Evolutionary conservation across 305 asterid species (phyloP).

Genomic region (Fraxinus dipetala): DNA sequence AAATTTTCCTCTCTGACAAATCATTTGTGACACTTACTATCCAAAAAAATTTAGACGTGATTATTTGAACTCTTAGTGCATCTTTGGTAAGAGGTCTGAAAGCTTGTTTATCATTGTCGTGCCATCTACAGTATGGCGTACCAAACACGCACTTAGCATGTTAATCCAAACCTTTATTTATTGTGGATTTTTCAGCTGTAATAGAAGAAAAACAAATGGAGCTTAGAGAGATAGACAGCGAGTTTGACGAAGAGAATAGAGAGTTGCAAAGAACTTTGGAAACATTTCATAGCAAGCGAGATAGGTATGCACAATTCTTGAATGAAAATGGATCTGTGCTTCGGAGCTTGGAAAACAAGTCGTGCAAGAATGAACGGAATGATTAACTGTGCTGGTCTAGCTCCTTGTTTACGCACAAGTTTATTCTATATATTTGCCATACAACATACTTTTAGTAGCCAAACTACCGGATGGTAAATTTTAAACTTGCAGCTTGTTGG

Average conservation of each 20-base stretch:
- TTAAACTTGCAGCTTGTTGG: neutral
- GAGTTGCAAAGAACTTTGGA: neutral
- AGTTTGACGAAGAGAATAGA: neutral
- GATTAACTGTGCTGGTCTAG: neutral
- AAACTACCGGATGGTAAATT: neutral
- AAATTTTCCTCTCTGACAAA: neutral
- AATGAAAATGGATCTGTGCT: neutral
- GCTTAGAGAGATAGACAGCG: conserved; percentile 5
- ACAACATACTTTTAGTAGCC: neutral
- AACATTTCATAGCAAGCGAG: neutral
- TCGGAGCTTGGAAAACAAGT: neutral
- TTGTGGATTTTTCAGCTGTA: conserved; percentile 27
- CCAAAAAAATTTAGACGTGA: neutral
- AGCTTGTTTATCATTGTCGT: neutral
- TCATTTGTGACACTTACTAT: neutral
- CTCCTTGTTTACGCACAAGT: neutral
- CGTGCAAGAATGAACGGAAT: neutral
- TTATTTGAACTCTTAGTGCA: neutral
- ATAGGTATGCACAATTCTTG: conserved; percentile 18
- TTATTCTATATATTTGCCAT: neutral
- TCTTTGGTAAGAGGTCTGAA: neutral
- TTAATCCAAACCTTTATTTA: conserved; percentile 22
- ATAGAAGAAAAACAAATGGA: conserved; percentile 15
- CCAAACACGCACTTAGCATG: conserved; percentile 21
- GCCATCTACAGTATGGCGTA: neutral